Conservation (phyloP, 352 stramenopile species). For the Proteromonas lacertae region DNA sequence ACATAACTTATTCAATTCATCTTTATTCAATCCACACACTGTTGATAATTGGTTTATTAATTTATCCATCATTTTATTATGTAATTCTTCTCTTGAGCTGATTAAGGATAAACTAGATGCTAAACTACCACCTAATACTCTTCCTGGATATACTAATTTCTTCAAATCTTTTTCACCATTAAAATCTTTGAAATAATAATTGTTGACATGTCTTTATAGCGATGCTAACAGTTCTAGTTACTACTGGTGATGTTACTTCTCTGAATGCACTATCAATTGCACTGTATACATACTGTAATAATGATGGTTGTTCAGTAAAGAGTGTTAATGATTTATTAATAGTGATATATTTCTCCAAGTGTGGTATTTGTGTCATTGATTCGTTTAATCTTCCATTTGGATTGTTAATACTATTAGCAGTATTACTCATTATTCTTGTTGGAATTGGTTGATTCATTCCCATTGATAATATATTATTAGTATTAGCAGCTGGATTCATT, state of each 20-base stretch:
- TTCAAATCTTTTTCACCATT: conserved; percentile 61
- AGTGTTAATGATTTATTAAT: conserved; percentile 74
- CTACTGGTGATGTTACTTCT: conserved; percentile 89
- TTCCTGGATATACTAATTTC: conserved; percentile 82
- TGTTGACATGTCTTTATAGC: conserved; percentile 90
- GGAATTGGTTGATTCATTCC: too few species aligned
- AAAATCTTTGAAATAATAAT: conserved; percentile 96
- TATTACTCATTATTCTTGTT: too few species aligned
- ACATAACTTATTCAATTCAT: conserved; percentile 78
- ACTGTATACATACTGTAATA: conserved; percentile 72
- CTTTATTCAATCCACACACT: conserved; percentile 24
- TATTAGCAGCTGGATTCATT: too few species aligned
- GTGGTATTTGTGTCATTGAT: too few species aligned
- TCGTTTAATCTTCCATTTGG: too few species aligned
- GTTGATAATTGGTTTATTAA: too few species aligned
- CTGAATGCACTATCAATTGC: conserved; percentile 85
- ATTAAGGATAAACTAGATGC: conserved; percentile 82
- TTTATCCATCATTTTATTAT: conserved; percentile 80
- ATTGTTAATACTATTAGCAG: too few species aligned
- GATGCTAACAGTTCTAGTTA: conserved; percentile 90
- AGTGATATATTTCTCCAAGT: conserved; percentile 74
- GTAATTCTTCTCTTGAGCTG: conserved; percentile 79
- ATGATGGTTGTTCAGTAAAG: conserved; percentile 28
- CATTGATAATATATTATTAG: too few species aligned
- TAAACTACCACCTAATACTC: conserved; percentile 90